Evolutionary conservation across 2,329 filamentous ascomycete species (phyloP), one percentile per base, ranked within the genome.

Genomic region (Knufia petricola): DNA sequence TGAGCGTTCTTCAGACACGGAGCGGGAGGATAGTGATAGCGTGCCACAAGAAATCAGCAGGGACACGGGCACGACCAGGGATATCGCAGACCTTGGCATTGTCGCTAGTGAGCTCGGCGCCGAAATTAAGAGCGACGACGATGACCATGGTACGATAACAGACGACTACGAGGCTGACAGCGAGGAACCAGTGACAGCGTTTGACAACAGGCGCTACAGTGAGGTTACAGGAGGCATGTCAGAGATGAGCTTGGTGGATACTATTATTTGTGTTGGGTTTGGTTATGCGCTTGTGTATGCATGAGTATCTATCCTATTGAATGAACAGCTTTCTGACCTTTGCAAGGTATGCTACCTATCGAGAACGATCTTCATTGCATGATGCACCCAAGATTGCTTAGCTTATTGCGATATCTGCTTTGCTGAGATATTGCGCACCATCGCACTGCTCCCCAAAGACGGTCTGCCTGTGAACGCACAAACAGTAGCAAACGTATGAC

Each of bases 111-210:
- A 36, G 21, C 8, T 21, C 6, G 37, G 37, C 6, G 19, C 8
- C 17, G 37, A 40, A 6, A n/a, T 9, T n/a, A 26, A 30, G 15
- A 44, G 12, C 9, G 41, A 44, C 15, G 41, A 44, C 20, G 41
- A 44, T 9, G 41, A 44, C 19, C 6, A 32, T 9, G 41, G 41
- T 3, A 44, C 41, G 28, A 31, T 32, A 3, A 44, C 41, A 30
- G 41, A 44, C n/a, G 41, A 44, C 20, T 44, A 44, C 28, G 41
- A 44, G 15, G 41, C 41, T 9, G 41, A 44, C 28, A 44, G 41
- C 28, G 23, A 23, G 10, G 41, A 44, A 21, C 41, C 41, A 32
- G 24, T 3, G 3, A 3, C 28, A 10, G 15, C 26, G 12, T 44
- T 44, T 21, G 26, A 44, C 19, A n/a, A n/a, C 24, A 26, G 17